These are phyloP conservation scores for Penicilliopsis zonata DNA, from an alignment of 495 filamentous ascomycete species.

Conservation along the genomic window DNA sequence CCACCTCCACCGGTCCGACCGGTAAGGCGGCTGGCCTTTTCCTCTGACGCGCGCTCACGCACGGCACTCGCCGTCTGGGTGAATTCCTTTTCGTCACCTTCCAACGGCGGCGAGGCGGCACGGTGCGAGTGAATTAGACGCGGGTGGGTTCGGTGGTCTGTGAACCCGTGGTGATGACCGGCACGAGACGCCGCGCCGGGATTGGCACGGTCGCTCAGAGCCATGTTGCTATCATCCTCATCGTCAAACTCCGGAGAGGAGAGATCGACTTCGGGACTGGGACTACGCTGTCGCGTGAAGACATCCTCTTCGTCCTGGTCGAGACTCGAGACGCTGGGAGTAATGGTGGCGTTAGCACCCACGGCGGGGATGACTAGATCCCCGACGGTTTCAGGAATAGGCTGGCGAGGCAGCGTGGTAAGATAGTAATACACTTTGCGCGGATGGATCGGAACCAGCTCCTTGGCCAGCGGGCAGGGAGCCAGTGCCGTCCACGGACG, in stretches of 20 bases:
- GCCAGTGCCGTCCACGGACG: conserved; percentile 70
- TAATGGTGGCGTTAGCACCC: conserved; percentile 49
- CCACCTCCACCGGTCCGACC: conserved; percentile 9
- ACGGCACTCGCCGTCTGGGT: conserved; percentile 84
- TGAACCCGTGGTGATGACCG: conserved; percentile 45
- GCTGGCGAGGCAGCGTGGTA: conserved; percentile 70
- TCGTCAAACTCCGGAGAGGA: conserved; percentile 80
- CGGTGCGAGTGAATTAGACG: conserved; percentile 50
- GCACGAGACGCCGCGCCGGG: conserved; percentile 40
- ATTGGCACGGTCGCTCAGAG: conserved; percentile 22
- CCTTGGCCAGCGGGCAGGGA: conserved; percentile 84
- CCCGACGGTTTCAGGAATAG: conserved; percentile 62
- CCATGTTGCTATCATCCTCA: conserved; percentile 50
- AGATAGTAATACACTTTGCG: conserved; percentile 94
- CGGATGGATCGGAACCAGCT: conserved; percentile 83
- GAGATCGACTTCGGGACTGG: conserved; percentile 87
- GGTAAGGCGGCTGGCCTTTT: conserved; percentile 29
- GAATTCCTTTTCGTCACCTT: conserved; percentile 94
- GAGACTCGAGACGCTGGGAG: conserved; percentile 75
- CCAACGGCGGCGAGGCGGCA: conserved; percentile 72
- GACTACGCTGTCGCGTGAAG: conserved; percentile 62
- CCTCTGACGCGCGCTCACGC: conserved; percentile 57
- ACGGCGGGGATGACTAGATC: conserved; percentile 30
- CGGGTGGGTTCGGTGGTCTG: conserved; percentile 25
- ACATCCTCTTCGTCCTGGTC: conserved; percentile 57